Conservation (phyloP, 108 stramenopile species). For the Skeletonema menzelii region DNA sequence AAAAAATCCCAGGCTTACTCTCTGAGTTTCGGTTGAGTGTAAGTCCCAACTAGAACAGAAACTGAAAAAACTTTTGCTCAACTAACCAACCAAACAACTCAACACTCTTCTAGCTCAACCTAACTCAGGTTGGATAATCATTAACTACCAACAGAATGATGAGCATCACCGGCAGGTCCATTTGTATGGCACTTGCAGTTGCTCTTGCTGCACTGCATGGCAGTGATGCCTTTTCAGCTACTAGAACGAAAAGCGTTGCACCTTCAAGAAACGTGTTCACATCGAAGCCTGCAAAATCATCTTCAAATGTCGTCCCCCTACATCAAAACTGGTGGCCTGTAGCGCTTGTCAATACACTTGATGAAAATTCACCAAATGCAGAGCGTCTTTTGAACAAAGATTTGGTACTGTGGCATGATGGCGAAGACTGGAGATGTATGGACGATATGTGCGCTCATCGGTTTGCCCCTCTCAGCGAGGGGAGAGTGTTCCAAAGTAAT, state of each 20-base stretch:
- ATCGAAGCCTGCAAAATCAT: not conserved
- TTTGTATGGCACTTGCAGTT: not conserved
- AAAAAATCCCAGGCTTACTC: too few relatives aligned
- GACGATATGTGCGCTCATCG: constrained; percentile 43
- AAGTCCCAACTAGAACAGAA: too few relatives aligned
- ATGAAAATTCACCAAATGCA: constrained; percentile 13
- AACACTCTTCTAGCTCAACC: too few relatives aligned
- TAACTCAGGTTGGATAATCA: too few relatives aligned
- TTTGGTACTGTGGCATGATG: constrained; percentile 28
- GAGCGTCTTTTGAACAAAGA: constrained; percentile 5
- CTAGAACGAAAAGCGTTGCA: not conserved
- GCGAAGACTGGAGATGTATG: constrained; percentile 22
- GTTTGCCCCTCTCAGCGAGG: constrained; percentile 46
- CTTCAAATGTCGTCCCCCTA: not conserved
- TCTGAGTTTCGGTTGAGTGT: too few relatives aligned
- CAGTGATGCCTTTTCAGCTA: not conserved
- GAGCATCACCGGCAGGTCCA: too few relatives aligned
- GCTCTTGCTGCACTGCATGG: not conserved
- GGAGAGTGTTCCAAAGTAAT: constrained; percentile 12
- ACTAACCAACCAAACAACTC: too few relatives aligned
- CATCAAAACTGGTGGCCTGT: constrained; percentile 32
- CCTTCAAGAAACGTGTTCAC: not conserved
- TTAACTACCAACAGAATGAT: too few relatives aligned
- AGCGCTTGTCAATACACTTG: constrained; percentile 4
- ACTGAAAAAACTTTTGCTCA: too few relatives aligned